These are phyloP conservation scores for Gymnopilus dilepis DNA, from an alignment of 768 basidiomycete genomes.

Conservation along the genomic window DNA sequence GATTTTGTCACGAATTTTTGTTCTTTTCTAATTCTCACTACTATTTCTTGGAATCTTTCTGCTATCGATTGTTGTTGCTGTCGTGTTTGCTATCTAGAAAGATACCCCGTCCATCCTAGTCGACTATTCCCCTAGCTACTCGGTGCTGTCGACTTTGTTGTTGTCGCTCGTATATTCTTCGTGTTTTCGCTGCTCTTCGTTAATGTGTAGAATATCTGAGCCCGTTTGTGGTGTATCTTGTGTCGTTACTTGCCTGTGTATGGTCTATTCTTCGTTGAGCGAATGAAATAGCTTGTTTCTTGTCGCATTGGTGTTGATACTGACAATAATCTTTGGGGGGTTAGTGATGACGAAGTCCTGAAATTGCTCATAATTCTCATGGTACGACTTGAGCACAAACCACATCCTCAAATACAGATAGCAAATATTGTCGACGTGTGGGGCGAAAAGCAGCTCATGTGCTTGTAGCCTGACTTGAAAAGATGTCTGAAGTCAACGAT, in stretches of 20 bases:
- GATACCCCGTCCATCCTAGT: slow-evolving; percentile 6
- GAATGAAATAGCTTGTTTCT: slow-evolving; percentile 11
- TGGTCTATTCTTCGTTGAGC: slow-evolving; percentile 12
- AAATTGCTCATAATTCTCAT: too few species aligned
- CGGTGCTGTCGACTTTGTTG: slow-evolving; percentile 3
- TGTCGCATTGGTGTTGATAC: too few species aligned
- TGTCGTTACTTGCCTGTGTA: background rate
- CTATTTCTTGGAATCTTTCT: background rate
- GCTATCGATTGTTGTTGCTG: slow-evolving; percentile 11
- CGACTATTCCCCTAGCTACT: background rate
- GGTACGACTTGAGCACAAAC: too few species aligned
- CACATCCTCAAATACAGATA: too few species aligned
- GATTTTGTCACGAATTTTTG: slow-evolving; percentile 8
- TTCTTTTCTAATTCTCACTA: background rate
- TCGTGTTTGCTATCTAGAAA: slow-evolving; percentile 7
- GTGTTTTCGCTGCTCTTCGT: slow-evolving; percentile 1
- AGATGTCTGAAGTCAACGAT: too few species aligned
- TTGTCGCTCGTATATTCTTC: slow-evolving; percentile 6
- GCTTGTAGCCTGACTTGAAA: too few species aligned
- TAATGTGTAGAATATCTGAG: slow-evolving; percentile 11
- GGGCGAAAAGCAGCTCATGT: too few species aligned
- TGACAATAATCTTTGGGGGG: too few species aligned
- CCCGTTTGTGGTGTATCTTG: background rate
- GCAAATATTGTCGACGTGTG: too few species aligned
- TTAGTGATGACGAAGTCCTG: too few species aligned